These are phyloP conservation scores for Diaporthe batatas DNA, from an alignment of 2,329 filamentous ascomycete genomes.

Conservation along the genomic window DNA sequence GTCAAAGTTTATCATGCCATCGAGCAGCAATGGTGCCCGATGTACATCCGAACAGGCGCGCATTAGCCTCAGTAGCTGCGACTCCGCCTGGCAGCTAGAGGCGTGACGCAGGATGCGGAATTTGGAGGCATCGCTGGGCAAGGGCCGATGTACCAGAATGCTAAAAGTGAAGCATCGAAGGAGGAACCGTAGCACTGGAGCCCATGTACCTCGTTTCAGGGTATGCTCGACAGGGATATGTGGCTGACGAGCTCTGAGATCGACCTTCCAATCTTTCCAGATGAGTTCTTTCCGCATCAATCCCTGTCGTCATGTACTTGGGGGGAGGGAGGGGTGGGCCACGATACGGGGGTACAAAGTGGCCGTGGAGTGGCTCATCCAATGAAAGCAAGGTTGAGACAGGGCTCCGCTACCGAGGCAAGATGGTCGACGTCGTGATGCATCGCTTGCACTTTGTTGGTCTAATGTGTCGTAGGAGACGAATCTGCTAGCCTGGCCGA, in stretches of 20 bases:
- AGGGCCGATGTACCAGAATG: constrained; percentile 25
- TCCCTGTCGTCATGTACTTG: constrained; percentile 32
- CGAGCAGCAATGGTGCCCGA: background rate
- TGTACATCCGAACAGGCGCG: background rate
- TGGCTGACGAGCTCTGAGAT: constrained; percentile 36
- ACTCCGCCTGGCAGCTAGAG: background rate
- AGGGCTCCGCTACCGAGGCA: constrained; percentile 23
- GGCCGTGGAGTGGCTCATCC: constrained; percentile 27
- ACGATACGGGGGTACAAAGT: constrained; percentile 20
- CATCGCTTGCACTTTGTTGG: constrained; percentile 2
- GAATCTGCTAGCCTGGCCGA: constrained; percentile 4
- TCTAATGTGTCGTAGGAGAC: background rate
- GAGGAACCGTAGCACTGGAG: constrained; percentile 41
- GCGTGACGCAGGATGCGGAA: constrained; percentile 16
- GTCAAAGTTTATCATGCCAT: background rate
- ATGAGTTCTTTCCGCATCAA: constrained; percentile 38
- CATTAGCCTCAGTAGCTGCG: background rate
- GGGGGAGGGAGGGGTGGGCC: background rate
- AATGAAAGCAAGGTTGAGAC: constrained; percentile 14
- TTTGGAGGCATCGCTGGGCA: constrained; percentile 7
- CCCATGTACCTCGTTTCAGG: constrained; percentile 42
- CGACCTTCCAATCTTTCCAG: constrained; percentile 41
- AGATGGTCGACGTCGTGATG: constrained; percentile 9
- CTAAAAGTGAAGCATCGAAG: constrained; percentile 34
- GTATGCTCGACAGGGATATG: constrained; percentile 38